These are phyloP conservation scores for Coemansia sp. DNA, from an alignment of 192 early-diverging fungal species.

Conservation along the genomic window DNA sequence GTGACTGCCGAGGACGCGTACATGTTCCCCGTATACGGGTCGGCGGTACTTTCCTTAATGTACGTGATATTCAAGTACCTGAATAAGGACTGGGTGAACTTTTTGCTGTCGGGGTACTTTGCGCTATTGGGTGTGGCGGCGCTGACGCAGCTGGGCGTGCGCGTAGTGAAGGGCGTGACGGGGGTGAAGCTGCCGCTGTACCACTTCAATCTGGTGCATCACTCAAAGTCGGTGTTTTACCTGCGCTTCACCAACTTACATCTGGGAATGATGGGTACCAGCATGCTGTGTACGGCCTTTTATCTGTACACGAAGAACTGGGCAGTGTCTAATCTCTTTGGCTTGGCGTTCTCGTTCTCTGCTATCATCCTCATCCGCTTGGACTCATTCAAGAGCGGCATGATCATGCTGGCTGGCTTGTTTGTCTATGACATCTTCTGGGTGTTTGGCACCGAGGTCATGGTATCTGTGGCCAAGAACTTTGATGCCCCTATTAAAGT, in stretches of 20 bases:
- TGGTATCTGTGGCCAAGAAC: slow-evolving; percentile 95
- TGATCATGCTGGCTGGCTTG: slow-evolving; percentile 84
- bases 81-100: slow-evolving; percentile 80
- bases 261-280: slow-evolving; percentile 56
- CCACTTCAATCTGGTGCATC: slow-evolving; percentile 60
- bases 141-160: slow-evolving; percentile 62
- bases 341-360: slow-evolving; percentile 80
- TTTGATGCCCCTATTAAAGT: slow-evolving; percentile 98
- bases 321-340: slow-evolving; percentile 67
- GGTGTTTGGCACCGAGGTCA: slow-evolving; percentile 98
- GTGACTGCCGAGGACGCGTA: slow-evolving; percentile 87
- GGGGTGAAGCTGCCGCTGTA: slow-evolving; percentile 68
- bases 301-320: slow-evolving; percentile 91
- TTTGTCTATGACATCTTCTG: slow-evolving; percentile 98
- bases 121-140: slow-evolving; percentile 78
- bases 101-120: slow-evolving; percentile 83
- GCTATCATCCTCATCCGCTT: slow-evolving; percentile 84
- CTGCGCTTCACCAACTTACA: slow-evolving; percentile 68
- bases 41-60: slow-evolving; percentile 71
- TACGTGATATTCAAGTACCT: slow-evolving; percentile 88
- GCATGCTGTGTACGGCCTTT: slow-evolving; percentile 62
- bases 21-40: slow-evolving; percentile 91
- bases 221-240: slow-evolving; percentile 17
- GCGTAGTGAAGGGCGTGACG: slow-evolving; percentile 50
- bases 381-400: slow-evolving; percentile 96